Base-by-base conservation (phyloP, 495 filamentous ascomycete species). In the Letharia lupina region DNA sequence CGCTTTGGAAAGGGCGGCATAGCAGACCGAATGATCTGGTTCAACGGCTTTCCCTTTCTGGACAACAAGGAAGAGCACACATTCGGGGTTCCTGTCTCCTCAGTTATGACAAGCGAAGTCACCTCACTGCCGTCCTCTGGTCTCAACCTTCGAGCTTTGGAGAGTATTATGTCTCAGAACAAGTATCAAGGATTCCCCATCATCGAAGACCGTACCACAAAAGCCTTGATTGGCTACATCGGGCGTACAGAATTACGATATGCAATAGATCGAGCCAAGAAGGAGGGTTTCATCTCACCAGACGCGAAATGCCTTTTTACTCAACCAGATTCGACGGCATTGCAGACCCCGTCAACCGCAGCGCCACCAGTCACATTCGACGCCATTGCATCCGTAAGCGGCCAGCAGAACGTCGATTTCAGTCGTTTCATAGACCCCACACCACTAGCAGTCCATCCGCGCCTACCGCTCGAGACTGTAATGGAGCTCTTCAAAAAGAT, bases 401-500 rank as follows among this genome's bases (percentile, higher is more conserved):
- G 81, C 8, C 76, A 80, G 39, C 74, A 76, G n/a, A 79, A 83
- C 9, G 78, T 98, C 35, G 91, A 98, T 74, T 93, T 98, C 71
- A 87, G 86, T 69, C 86, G 87, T 41, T 97, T 93, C 72, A 88
- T 96, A 48, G 92, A 98, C 74, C 83, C 91, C 57, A 96, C 93
- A 0, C 94, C 95, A 7, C 81, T 98, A 8, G 88, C 92, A 3
- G 92, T 92, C 10, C 95, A 98, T 72, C 94, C 94, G 0, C 87
- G 91, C 2, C 85, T 97, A 9, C 90, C 93, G 0, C 84, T 98
- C 0, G 94, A 98, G 76, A 98, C 94, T 0, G 94, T 96, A 56
- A 97, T 98, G 91, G 94, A 98, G 74, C 85, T 98, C 56, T 98
- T 98, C 81, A 93, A 94, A 73, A 98, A 98, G 80, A 93, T 98